These are phyloP conservation scores for Globisporangium heterothallicum DNA, from an alignment of 352 stramenopile species.

Conservation along the genomic window DNA sequence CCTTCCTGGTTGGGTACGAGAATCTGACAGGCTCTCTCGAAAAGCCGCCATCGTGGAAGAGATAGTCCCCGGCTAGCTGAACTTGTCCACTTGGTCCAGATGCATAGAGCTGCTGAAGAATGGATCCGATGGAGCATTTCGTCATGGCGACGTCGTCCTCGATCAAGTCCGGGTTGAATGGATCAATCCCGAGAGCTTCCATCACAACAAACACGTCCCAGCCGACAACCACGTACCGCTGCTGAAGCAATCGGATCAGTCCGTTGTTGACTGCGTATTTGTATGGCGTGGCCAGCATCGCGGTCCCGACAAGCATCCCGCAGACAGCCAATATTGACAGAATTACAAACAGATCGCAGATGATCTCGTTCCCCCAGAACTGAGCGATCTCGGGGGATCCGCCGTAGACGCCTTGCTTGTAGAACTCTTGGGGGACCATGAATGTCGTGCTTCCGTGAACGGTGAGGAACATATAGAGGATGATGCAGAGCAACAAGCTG, in stretches of 20 bases:
- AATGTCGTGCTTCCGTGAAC: slow-evolving; percentile 32
- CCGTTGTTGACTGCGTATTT: slow-evolving; percentile 34
- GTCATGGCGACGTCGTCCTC: slow-evolving; percentile 16
- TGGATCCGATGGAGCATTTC: slow-evolving; percentile 7
- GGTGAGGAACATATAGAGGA: slow-evolving; percentile 25
- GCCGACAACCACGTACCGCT: slow-evolving; percentile 40
- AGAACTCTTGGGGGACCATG: slow-evolving; percentile 27
- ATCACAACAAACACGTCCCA: slow-evolving; percentile 37
- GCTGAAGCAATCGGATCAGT: slow-evolving; percentile 36
- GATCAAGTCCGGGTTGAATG: slow-evolving; percentile 18
- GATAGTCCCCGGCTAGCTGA: slow-evolving; percentile 8
- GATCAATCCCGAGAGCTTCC: slow-evolving; percentile 41
- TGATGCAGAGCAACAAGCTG: slow-evolving; percentile 7
- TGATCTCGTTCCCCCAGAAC: slow-evolving; percentile 54
- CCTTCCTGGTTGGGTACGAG: slow-evolving; percentile 7
- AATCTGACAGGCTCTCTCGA: slow-evolving; percentile 8
- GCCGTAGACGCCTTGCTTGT: slow-evolving; percentile 34
- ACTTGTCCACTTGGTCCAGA: slow-evolving; percentile 9
- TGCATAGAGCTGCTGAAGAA: slow-evolving; percentile 7
- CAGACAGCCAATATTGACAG: slow-evolving; percentile 25
- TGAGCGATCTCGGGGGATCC: slow-evolving; percentile 24
- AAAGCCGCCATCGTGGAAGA: slow-evolving; percentile 12
- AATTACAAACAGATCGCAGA: slow-evolving; percentile 42
- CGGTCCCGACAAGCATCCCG: slow-evolving; percentile 18
- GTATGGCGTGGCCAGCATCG: slow-evolving; percentile 39